Percentiles rank a stretch among this genome's conserved stretches.
Conservation (phyloP, 352 stramenopile species). For the Hyaloperonospora brassicae region DNA sequence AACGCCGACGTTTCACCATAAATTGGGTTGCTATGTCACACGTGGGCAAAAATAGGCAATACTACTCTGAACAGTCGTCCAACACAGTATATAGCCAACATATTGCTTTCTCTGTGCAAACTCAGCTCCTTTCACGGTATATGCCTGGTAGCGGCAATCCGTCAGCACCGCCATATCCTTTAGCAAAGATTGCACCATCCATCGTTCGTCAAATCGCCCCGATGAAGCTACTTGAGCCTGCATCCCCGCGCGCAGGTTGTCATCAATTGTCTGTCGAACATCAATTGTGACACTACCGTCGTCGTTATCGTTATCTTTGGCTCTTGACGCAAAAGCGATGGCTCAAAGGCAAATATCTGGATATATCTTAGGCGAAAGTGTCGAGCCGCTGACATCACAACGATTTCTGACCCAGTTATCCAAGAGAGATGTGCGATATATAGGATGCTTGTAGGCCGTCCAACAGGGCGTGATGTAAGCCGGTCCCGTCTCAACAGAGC, state of each 20-base stretch:
- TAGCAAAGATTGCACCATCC: background rate
- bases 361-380: too few species aligned
- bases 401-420: too few species aligned
- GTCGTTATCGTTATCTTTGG: background rate
- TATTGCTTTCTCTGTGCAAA: background rate
- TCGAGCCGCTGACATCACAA: too few species aligned
- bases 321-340: background rate
- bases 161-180: background rate
- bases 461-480: too few species aligned
- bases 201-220: background rate
- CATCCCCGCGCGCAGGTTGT: background rate
- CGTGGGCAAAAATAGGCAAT: background rate
- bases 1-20: background rate
- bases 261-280: background rate
- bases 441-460: too few species aligned
- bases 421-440: too few species aligned
- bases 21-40: background rate
- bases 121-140: background rate
- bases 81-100: background rate
- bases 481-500: too few species aligned
- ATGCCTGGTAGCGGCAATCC: background rate
- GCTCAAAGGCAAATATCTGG: too few species aligned
- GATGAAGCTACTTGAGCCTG: too few species aligned
- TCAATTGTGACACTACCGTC: conserved; percentile 1
- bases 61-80: background rate